phyloP scores from a whole-genome alignment of 805 yeast genomes.

The Yarrowia osloensis region DNA sequence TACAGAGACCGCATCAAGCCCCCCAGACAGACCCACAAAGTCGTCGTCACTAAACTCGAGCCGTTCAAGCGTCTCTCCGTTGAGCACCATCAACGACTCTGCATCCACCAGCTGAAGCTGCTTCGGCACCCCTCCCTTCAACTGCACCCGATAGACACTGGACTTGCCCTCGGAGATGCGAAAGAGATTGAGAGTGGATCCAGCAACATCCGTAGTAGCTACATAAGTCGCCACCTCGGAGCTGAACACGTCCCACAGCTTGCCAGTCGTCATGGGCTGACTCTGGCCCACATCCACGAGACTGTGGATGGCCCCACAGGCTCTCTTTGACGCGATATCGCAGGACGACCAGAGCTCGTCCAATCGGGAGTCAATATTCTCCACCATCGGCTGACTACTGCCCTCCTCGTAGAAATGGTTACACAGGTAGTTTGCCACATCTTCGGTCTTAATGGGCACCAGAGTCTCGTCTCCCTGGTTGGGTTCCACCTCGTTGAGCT shows the following conservation, averaged over 20 bases:
- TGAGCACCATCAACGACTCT: background rate
- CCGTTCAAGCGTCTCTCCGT: background rate
- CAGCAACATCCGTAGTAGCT: constrained; percentile 2
- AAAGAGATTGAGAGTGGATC: constrained; percentile 14
- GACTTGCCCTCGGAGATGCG: background rate
- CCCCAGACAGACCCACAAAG: background rate
- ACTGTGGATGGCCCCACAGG: constrained; percentile 9
- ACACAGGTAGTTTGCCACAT: constrained; percentile 24
- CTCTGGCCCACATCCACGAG: constrained; percentile 16
- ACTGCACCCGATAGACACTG: background rate
- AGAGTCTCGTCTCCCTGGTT: constrained; percentile 25
- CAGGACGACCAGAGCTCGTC: constrained; percentile 7
- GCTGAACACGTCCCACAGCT: constrained; percentile 15
- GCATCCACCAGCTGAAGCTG: constrained; percentile 1
- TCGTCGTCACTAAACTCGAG: background rate
- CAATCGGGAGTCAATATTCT: background rate
- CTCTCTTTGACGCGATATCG: constrained; percentile 5
- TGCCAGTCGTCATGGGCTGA: constrained; percentile 6
- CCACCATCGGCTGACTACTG: background rate
- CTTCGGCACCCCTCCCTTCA: background rate
- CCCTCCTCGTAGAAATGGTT: constrained; percentile 10
- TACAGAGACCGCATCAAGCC: background rate
- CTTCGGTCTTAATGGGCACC: constrained; percentile 15
- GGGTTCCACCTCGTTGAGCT: constrained; percentile 25
- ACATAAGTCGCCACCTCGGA: constrained; percentile 5